Evolutionary conservation across 805 yeast species (phyloP).

Genomic region (Saccharomycopsis sp.): DNA sequence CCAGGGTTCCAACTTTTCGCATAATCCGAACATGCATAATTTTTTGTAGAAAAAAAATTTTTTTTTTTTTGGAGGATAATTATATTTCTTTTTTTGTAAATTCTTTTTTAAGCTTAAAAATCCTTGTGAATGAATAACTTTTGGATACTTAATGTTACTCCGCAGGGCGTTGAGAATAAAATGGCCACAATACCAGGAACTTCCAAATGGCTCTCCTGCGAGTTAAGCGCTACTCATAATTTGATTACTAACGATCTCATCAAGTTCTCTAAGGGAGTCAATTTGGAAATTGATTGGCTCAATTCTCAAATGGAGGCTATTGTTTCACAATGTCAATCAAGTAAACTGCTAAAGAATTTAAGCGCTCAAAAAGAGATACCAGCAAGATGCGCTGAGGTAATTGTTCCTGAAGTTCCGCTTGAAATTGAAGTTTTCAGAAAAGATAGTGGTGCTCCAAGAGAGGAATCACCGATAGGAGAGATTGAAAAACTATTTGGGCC

Average conservation of each 20-base stretch:
- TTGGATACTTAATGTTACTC: conserved; percentile 5
- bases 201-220: conserved; percentile 7
- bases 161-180: neutral
- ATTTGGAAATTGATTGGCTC: neutral
- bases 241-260: neutral
- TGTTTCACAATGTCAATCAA: neutral
- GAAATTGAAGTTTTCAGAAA: too few relatives aligned
- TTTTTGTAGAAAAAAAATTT: neutral
- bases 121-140: conserved; percentile 4
- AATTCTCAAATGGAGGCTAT: neutral
- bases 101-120: neutral
- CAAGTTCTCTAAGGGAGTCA: neutral
- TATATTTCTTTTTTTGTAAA: neutral
- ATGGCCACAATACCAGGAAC: conserved; percentile 4
- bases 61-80: neutral
- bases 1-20: conserved; percentile 39
- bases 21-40: conserved; percentile 22
- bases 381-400: neutral
- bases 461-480: too few relatives aligned
- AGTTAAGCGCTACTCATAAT: neutral
- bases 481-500: too few relatives aligned
- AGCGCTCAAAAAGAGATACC: neutral
- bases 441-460: too few relatives aligned
- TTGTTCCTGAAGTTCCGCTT: too few relatives aligned
- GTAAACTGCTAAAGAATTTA: neutral